Conservation (phyloP, 208 protist genomes). For the Blastocrithidia nonstop region DNA sequence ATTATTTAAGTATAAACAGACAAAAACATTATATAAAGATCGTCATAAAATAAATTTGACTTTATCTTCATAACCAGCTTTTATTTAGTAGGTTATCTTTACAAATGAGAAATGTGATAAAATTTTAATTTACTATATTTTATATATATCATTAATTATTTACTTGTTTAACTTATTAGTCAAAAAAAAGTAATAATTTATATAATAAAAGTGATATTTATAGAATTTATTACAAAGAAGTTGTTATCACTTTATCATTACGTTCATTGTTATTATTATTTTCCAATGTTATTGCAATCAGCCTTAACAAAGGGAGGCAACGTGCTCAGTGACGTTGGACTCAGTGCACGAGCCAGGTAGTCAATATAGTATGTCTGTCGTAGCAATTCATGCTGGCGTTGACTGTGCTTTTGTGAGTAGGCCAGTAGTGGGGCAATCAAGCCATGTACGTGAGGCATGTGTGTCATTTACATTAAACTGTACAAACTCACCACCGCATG, state of each 20-base stretch:
- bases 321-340: slow-evolving; percentile 39
- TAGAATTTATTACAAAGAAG: not conserved
- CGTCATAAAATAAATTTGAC: no score
- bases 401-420: slow-evolving; percentile 74
- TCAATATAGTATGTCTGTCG: slow-evolving; percentile 83
- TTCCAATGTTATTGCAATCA: not conserved
- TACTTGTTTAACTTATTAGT: no score
- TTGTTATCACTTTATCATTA: slow-evolving; percentile 2
- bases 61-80: no score
- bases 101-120: no score
- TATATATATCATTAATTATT: no score
- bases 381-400: slow-evolving; percentile 65
- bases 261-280: not conserved
- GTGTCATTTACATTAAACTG: slow-evolving; percentile 44
- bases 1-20: no score
- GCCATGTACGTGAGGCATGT: slow-evolving; percentile 27
- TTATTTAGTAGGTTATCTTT: no score
- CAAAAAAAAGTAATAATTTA: no score
- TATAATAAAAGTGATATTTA: no score
- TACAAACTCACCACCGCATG: slow-evolving; percentile 36
- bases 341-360: slow-evolving; percentile 51
- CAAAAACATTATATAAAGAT: no score
- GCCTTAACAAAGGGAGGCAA: slow-evolving; percentile 32
- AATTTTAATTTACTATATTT: no score
- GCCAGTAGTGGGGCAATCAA: slow-evolving; percentile 76